Evolutionary conservation across 2,329 filamentous ascomycete genomes (phyloP).

Genomic region (Penicillium sp.): DNA sequence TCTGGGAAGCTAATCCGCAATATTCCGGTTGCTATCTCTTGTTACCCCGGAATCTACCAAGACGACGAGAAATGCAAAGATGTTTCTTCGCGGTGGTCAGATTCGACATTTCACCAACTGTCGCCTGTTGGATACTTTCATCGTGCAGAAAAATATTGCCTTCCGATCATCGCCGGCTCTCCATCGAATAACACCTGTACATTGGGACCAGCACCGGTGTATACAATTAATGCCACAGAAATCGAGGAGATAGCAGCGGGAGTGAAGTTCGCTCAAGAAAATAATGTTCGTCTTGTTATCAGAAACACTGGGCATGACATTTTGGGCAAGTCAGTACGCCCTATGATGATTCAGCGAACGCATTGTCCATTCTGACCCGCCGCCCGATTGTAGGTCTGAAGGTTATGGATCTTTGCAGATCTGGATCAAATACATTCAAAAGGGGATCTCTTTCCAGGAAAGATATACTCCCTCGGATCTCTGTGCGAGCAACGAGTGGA

Average conservation of each 20-base stretch:
- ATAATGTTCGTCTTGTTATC: slow-evolving; percentile 8
- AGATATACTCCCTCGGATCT: slow-evolving; percentile 28
- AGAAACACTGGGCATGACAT: slow-evolving; percentile 14
- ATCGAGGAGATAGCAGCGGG: slow-evolving; percentile 28
- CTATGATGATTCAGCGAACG: not conserved
- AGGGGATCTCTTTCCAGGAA: slow-evolving; percentile 29
- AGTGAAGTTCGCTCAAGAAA: not conserved
- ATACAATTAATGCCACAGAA: slow-evolving; percentile 15
- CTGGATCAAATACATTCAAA: slow-evolving; percentile 30
- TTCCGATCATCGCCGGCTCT: not conserved
- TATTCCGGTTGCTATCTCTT: not conserved
- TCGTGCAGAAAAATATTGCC: not conserved
- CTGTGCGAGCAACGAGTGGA: slow-evolving; percentile 30
- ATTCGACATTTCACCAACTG: not conserved
- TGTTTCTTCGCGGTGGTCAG: not conserved
- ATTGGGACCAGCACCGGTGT: slow-evolving; percentile 25
- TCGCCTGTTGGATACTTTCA: not conserved
- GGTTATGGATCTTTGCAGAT: slow-evolving; percentile 31
- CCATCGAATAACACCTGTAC: slow-evolving; percentile 17
- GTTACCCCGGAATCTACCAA: not conserved
- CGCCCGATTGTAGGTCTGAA: slow-evolving; percentile 20
- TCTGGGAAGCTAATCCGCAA: not conserved
- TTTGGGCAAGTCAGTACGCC: slow-evolving; percentile 10
- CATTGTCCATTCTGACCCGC: not conserved
- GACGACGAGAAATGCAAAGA: not conserved